Evolutionary conservation across 495 filamentous ascomycete species (phyloP), one percentile per base, ranked within the genome.

Genomic region (Hyaloscypha bicolor): DNA sequence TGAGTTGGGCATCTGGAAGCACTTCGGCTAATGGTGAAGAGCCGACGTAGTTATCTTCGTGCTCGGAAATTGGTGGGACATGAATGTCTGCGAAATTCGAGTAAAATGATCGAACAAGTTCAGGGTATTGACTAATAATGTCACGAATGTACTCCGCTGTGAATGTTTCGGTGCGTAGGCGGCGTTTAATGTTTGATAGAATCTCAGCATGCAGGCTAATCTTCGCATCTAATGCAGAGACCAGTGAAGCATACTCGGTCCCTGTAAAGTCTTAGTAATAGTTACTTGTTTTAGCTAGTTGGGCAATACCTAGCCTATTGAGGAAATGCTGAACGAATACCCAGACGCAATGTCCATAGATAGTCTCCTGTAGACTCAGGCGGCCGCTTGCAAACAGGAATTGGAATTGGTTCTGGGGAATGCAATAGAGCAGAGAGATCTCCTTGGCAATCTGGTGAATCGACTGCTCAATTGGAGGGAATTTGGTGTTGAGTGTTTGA

Each of bases 401-500:
- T 74, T 97, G 93, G 76, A 98, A 91, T 74, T 93, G 91, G 81
- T 96, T 97, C 78, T 97, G 95, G 6, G 95, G 95, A 70, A 99
- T 90, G 81, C 95, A 99, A 86, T 97, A 99, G 42, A 99, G 83
- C 52, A 99, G 87, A 16, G 94, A 97, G 56, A 95, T 88, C 77
- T 99, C 95, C 84, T 97, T 97, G 83, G 95, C 96, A 79, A 99
- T 96, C 79, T 99, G 95, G 81, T 97, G 93, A 69, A 99, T 96
- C 11, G 94, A 94, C 52, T 93, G 88, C 76, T 97, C 92, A 66
- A 99, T 94, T 1, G 90, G 89, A 9, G 91, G 91, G 71, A 85
- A 86, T 55, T 83, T 37, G 35, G 35, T 37, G 35, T 37, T 37
- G 35, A 37, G 35, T 86, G 16, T 53, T 62, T 14, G 45, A 52